Evolutionary conservation across 805 yeast species (phyloP).

Genomic region (Candida xiaguanensis): DNA sequence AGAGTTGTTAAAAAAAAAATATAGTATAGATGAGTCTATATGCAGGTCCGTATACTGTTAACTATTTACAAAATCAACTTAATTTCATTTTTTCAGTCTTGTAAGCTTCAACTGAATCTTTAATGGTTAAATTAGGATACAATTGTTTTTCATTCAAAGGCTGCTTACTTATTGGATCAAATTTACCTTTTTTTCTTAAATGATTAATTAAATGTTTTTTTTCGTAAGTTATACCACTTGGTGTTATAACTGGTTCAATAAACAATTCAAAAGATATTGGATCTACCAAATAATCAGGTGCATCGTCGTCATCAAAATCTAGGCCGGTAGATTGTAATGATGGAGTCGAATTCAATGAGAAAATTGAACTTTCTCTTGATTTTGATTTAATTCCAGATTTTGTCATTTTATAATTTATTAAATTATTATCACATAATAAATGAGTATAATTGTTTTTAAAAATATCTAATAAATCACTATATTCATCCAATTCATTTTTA

Average conservation of each 20-base stretch:
- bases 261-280: constrained; percentile 41
- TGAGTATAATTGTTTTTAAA: constrained; percentile 23
- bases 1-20: background rate
- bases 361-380: constrained; percentile 7
- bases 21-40: background rate
- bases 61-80: background rate
- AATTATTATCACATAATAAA: constrained; percentile 16
- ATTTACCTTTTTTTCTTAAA: constrained; percentile 24
- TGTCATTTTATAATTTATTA: constrained; percentile 9
- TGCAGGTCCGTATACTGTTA: background rate
- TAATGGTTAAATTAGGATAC: constrained; percentile 38
- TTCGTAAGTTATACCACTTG: constrained; percentile 42
- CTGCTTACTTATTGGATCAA: constrained; percentile 41
- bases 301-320: constrained; percentile 21
- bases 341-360: background rate
- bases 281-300: constrained; percentile 36
- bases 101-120: constrained; percentile 32
- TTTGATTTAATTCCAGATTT: background rate
- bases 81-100: constrained; percentile 6
- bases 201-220: constrained; percentile 36
- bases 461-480: constrained; percentile 17
- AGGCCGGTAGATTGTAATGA: background rate
- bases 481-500: constrained; percentile 18
- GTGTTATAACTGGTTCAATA: constrained; percentile 43
- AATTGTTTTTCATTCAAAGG: constrained; percentile 30